Evolutionary conservation across 495 filamentous ascomycete genomes (phyloP), one percentile per base, ranked within the genome.

Genomic region (Aspergillus diversus): DNA sequence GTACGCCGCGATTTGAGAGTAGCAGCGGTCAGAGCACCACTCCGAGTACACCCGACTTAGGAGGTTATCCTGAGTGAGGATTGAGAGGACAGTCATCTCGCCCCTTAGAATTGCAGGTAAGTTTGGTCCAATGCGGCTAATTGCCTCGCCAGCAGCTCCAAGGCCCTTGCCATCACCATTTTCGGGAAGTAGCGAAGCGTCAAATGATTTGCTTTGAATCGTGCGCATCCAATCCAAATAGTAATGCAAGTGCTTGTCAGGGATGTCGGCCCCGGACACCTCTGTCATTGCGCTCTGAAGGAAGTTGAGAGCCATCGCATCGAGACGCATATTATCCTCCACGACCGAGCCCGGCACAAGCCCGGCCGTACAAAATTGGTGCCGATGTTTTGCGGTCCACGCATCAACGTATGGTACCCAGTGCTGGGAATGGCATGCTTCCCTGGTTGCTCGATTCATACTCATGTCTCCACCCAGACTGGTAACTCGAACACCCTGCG

Each of bases 401-500:
- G 39, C 33, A 12, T 61, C 59, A 4, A 61, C 15, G 5, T 61
- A 61, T 17, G 59, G 59, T 5, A 61, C 52, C 39, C 54, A 53
- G 9, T 43, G 39, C 59, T 49, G 15, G 11, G 59, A 55, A 42
- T 61, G 59, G n/a, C 51, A 55, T 4, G 59, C 49, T 32, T 61
- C 59, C 32, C 15, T 55, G 9, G 35, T 48, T 1, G 59, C 33
- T 16, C 37, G 31, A 3, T 46, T 33, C n/a, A 52, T 16, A 15
- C 37, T 15, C 47, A 61, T 6, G 3, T 61, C 51, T 3, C 59
- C 59, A 35, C 59, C 59, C 31, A 61, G 48, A 12, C 15, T 49
- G 6, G 59, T 61, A n/a, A 61, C 59, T 31, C 59, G 59, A 7
- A 61, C 21, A n/a, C 59, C 59, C 8, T 61, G 51, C n/a, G 59